phyloP scores from a whole-genome alignment of 768 basidiomycete species.

The Trametes cubensis region DNA sequence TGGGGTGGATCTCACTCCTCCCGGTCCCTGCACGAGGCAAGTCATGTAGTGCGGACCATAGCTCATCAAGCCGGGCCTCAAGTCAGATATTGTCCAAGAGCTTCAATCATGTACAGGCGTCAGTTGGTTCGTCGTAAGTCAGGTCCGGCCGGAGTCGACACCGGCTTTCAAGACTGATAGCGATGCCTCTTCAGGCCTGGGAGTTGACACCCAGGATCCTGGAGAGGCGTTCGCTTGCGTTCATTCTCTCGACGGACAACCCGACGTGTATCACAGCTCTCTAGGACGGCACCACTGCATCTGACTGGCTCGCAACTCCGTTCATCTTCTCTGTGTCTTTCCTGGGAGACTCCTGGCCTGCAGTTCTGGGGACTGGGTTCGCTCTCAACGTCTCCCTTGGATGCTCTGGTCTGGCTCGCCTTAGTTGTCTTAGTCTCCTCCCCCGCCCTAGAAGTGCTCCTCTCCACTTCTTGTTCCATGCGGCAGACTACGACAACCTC shows the following conservation, averaged over 20 bases:
- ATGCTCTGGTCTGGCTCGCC: not conserved
- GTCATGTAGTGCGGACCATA: too few species aligned
- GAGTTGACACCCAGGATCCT: not conserved
- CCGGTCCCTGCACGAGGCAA: too few species aligned
- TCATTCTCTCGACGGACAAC: not conserved
- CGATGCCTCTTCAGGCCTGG: not conserved
- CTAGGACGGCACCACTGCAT: not conserved
- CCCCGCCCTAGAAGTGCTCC: not conserved
- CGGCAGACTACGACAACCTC: not conserved
- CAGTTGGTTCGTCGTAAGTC: not conserved
- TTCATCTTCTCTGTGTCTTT: too few species aligned
- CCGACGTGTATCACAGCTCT: not conserved
- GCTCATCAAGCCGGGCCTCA: not conserved
- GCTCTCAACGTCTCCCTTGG: not conserved
- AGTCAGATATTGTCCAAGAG: not conserved
- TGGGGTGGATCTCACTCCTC: too few species aligned
- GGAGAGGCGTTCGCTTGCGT: not conserved
- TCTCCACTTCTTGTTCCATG: conserved; percentile 1
- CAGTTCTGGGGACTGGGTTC: too few species aligned
- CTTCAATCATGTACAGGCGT: too few species aligned
- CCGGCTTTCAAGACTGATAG: not conserved
- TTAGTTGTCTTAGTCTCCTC: not conserved
- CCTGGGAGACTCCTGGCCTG: too few species aligned
- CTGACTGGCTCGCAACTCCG: not conserved
- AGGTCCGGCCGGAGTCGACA: conserved; percentile 4